Evolutionary conservation across 2,329 filamentous ascomycete species (phyloP).

Genomic region (Aspergillus candidus): DNA sequence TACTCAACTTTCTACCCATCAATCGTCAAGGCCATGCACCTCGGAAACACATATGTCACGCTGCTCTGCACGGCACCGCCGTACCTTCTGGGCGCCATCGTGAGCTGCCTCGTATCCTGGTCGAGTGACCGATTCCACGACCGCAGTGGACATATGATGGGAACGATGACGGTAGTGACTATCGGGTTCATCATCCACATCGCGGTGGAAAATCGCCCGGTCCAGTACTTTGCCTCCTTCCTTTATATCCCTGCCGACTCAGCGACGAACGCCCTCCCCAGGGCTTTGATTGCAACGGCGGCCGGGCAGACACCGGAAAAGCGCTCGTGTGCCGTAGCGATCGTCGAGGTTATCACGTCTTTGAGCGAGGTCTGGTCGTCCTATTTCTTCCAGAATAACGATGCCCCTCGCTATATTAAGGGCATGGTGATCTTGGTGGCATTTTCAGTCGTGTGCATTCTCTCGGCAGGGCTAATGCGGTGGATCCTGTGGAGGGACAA

Average conservation of each 20-base stretch:
- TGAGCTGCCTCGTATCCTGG: conserved; percentile 8
- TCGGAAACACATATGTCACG: conserved; percentile 10
- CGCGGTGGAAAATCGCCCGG: not conserved
- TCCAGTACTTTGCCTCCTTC: conserved; percentile 24
- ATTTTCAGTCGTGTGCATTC: not conserved
- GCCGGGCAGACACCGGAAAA: conserved; percentile 36
- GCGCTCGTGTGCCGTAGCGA: conserved; percentile 29
- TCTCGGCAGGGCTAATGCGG: not conserved
- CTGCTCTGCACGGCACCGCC: conserved; percentile 9
- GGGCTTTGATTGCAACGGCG: conserved; percentile 31
- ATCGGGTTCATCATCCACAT: conserved; percentile 12
- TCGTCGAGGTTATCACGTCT: conserved; percentile 35
- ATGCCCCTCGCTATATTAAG: conserved; percentile 24
- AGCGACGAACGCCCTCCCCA: conserved; percentile 31
- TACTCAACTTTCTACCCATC: conserved; percentile 24
- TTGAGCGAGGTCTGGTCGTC: conserved; percentile 38
- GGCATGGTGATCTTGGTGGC: conserved; percentile 17
- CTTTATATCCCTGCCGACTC: conserved; percentile 30
- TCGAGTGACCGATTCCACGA: conserved; percentile 10
- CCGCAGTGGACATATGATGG: conserved; percentile 13
- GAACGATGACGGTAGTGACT: conserved; percentile 7
- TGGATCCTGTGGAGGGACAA: not conserved
- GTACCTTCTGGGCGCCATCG: conserved; percentile 2
- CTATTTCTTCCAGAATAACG: conserved; percentile 32
- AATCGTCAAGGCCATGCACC: conserved; percentile 13